These are phyloP conservation scores for Trametes cingulata DNA, from an alignment of 768 basidiomycete species.

Conservation along the genomic window DNA sequence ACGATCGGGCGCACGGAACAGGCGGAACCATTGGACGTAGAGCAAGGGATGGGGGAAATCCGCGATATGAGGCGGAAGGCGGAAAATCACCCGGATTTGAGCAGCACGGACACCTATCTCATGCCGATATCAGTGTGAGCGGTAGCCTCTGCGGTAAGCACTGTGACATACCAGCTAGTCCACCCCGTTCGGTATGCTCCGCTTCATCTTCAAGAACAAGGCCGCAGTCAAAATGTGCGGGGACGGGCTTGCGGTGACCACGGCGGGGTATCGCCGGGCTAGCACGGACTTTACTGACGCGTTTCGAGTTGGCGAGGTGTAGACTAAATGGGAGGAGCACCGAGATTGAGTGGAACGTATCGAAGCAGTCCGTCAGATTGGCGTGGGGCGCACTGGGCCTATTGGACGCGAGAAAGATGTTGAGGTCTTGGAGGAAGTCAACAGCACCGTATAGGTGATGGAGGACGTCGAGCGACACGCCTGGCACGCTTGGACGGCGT, in stretches of 20 bases:
- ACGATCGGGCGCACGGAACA: no score
- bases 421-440: neutral
- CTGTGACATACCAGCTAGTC: neutral
- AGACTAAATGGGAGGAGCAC: neutral
- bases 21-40: neutral
- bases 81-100: slow-evolving; percentile 14
- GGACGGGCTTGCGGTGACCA: neutral
- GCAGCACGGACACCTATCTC: slow-evolving; percentile 16
- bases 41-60: neutral
- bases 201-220: neutral
- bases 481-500: neutral
- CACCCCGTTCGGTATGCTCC: no score
- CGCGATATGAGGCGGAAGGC: neutral
- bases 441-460: neutral
- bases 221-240: slow-evolving; percentile 16
- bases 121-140: no score
- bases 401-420: neutral
- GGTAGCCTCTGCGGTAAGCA: neutral
- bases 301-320: neutral
- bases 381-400: neutral
- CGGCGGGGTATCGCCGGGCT: neutral
- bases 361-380: neutral
- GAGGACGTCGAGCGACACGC: neutral
- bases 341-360: neutral
- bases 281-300: slow-evolving; percentile 5